Percentiles rank a stretch among this genome's conserved stretches.
These are phyloP conservation scores for Rhazya stricta DNA, from an alignment of 257 asterid genomes.

Conservation along the genomic window DNA sequence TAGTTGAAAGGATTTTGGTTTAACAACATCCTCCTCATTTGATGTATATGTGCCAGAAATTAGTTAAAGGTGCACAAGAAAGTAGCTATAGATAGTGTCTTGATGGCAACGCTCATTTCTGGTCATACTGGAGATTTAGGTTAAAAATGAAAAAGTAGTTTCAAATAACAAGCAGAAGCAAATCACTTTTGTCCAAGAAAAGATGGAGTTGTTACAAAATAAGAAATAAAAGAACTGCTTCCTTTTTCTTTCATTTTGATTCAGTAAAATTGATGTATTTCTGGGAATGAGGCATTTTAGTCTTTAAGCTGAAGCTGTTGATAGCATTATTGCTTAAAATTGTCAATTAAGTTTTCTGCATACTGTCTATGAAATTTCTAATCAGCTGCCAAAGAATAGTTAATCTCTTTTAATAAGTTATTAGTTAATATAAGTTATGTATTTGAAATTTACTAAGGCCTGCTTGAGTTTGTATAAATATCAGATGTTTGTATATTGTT, in stretches of 20 bases:
- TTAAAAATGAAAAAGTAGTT: background rate
- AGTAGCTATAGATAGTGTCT: background rate
- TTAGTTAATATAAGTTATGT: background rate
- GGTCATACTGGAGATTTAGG: background rate
- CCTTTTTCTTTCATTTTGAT: background rate
- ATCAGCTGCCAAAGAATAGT: background rate
- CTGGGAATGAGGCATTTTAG: background rate
- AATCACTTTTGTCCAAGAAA: background rate
- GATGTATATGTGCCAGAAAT: background rate
- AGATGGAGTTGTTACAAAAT: background rate
- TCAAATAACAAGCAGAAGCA: background rate
- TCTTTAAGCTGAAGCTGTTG: slow-evolving; percentile 1
- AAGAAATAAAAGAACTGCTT: background rate
- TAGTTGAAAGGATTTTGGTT: background rate
- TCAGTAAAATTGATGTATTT: background rate
- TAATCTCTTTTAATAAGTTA: background rate
- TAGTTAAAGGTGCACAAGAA: background rate
- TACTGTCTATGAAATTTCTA: background rate
- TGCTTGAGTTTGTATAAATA: background rate
- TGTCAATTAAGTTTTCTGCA: background rate
- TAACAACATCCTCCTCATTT: too few relatives aligned
- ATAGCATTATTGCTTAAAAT: background rate
- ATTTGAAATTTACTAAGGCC: background rate
- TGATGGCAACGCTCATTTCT: background rate
- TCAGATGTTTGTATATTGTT: background rate